These are phyloP conservation scores for Xylariaceae sp. DNA, from an alignment of 2,329 filamentous ascomycete species.

Conservation along the genomic window DNA sequence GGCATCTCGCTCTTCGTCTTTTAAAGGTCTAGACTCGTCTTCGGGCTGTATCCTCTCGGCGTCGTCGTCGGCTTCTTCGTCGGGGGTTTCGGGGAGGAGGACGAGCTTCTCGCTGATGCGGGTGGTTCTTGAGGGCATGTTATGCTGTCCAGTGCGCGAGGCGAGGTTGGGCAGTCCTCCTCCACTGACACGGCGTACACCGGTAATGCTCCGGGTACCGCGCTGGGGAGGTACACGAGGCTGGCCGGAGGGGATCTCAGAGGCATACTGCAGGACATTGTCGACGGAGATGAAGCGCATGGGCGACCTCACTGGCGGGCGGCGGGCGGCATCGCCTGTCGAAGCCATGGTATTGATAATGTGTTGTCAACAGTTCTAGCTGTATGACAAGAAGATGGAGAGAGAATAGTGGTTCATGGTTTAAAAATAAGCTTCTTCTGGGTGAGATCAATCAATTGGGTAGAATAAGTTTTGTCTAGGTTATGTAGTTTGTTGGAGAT, in stretches of 20 bases:
- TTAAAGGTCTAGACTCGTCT: slow-evolving; percentile 57
- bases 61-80: slow-evolving; percentile 54
- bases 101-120: slow-evolving; percentile 98
- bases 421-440: background rate
- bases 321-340: slow-evolving; percentile 9
- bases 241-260: slow-evolving; percentile 92
- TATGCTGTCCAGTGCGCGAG: slow-evolving; percentile 49
- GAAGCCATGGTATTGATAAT: slow-evolving; percentile 10
- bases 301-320: slow-evolving; percentile 28
- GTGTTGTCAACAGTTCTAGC: background rate
- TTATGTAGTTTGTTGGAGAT: background rate
- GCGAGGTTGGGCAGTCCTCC: slow-evolving; percentile 41
- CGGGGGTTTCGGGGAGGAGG: slow-evolving; percentile 75
- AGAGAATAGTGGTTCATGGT: background rate
- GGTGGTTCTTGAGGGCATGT: slow-evolving; percentile 78
- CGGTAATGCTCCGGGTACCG: slow-evolving; percentile 43
- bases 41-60: slow-evolving; percentile 44
- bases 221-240: slow-evolving; percentile 66
- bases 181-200: slow-evolving; percentile 42
- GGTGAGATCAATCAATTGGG: background rate
- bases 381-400: background rate
- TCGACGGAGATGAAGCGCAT: slow-evolving; percentile 87
- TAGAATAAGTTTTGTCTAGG: too few species aligned
- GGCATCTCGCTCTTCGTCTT: slow-evolving; percentile 64
- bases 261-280: slow-evolving; percentile 89